Evolutionary conservation across 2,329 filamentous ascomycete species (phyloP).

Genomic region (Alternaria novae-zelandiae): DNA sequence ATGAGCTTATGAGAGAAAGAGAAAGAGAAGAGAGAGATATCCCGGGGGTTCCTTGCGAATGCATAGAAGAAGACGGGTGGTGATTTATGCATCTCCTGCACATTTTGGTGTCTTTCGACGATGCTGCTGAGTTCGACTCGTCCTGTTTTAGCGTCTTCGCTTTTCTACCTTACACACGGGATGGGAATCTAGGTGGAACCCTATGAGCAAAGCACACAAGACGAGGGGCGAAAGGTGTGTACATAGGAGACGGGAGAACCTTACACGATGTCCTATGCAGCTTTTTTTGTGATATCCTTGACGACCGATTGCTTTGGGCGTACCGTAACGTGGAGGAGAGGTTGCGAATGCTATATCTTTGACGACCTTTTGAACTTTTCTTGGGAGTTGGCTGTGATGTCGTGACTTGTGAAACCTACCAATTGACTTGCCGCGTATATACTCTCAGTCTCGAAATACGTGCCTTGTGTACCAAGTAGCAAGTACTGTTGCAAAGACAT

Average conservation of each 20-base stretch:
- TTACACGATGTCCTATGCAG: neutral
- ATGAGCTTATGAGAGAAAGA: conserved; percentile 37
- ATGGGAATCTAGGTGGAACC: neutral
- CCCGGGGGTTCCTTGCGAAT: conserved; percentile 13
- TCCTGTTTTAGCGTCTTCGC: neutral
- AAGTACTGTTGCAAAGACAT: too few relatives aligned
- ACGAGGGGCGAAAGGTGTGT: conserved; percentile 1
- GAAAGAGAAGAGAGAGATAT: conserved; percentile 40
- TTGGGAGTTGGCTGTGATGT: too few relatives aligned
- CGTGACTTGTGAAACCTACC: too few relatives aligned
- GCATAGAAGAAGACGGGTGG: conserved; percentile 9
- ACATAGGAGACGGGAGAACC: conserved; percentile 6
- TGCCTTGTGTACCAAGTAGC: too few relatives aligned
- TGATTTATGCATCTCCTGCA: conserved; percentile 3
- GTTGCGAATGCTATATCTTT: conserved; percentile 13
- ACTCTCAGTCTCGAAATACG: too few relatives aligned
- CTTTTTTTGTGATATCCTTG: conserved; percentile 15
- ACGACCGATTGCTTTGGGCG: conserved; percentile 2
- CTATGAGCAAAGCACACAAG: conserved; percentile 6
- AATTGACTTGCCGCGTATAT: too few relatives aligned
- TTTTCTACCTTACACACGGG: neutral
- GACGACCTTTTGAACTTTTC: conserved; percentile 1
- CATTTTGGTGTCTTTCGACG: conserved; percentile 4
- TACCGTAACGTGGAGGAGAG: neutral
- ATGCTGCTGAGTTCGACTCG: conserved; percentile 2